Evolutionary conservation across 1,284 basidiomycete species (phyloP), one percentile per base, ranked within the genome.

Genomic region (Puccinia polysora): DNA sequence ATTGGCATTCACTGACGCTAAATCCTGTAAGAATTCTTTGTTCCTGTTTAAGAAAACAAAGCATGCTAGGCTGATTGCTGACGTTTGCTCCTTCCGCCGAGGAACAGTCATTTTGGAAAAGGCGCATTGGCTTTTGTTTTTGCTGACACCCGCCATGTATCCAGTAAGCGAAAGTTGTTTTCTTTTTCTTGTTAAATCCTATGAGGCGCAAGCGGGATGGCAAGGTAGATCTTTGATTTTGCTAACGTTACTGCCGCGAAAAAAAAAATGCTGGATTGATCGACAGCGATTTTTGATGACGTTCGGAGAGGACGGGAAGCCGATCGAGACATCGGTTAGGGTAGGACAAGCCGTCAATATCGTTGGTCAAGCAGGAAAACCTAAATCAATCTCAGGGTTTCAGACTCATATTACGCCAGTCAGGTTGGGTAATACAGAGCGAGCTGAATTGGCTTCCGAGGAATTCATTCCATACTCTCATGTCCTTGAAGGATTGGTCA

Each of bases 81-180:
- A 20, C 18, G 25, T 58, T 47, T 59, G 6, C 45, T 64, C 6
- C 14, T 30, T 25, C 6, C 25, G 30, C 43, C 18, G 34, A 55
- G 12, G 10, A 56, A 58, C 28, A 91, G 91, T 96, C 79, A 84
- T 98, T 2, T 85, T 99, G 34, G 92, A 93, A 79, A 94, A 89
- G 80, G 89, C 90, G 75, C 95, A 97, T 81, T 99, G 96, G 96
- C 95, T 97, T 91, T 82, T 98, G 69, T 99, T 90, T 84, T 94
- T 93, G 84, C 85, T 98, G 55, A 87, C 88, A 8, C 87, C 91
- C 6, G 89, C 94, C 73, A 98, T 99, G 94, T 96, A 92, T 82
- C 96, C 96, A 10, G 67, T 70, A 60, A 30, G 67, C 52, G n/a
- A 15, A n/a, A 47, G 34, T 23, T 47, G 12, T 7, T 32, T 63